A percentile compares a stretch with the other conserved stretches of the same genome.
Evolutionary conservation across 805 yeast genomes (phyloP).

Genomic region (Candida broadrunensis): DNA sequence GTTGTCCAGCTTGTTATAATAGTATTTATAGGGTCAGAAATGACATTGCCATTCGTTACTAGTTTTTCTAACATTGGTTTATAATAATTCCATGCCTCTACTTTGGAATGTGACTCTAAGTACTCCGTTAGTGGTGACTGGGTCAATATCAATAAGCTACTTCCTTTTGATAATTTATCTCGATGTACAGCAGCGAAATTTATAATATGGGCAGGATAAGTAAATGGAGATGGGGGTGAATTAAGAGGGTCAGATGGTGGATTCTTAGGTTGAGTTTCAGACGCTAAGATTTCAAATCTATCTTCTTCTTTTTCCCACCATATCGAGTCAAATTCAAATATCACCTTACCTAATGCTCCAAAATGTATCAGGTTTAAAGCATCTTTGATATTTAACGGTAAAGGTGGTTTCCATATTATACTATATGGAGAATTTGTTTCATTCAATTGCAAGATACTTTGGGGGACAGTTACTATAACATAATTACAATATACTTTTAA

Average conservation of each 20-base stretch:
- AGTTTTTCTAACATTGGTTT: constrained; percentile 47
- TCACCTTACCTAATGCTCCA: constrained; percentile 41
- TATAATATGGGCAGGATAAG: constrained; percentile 59
- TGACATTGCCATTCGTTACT: constrained; percentile 10
- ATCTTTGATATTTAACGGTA: constrained; percentile 15
- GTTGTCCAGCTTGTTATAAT: constrained; percentile 67
- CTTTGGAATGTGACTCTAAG: constrained; percentile 46
- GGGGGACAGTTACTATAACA: constrained; percentile 73
- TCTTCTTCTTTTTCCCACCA: constrained; percentile 45
- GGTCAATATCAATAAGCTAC: constrained; percentile 62
- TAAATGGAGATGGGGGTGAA: constrained; percentile 43
- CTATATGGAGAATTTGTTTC: constrained; percentile 35
- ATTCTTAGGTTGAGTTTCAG: constrained; percentile 4
- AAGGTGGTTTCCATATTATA: constrained; percentile 33
- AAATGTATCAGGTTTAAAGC: constrained; percentile 28
- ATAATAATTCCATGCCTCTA: constrained; percentile 54
- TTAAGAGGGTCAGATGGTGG: constrained; percentile 7
- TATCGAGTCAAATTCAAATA: constrained; percentile 36
- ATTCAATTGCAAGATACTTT: constrained; percentile 56
- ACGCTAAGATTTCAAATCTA: constrained; percentile 32
- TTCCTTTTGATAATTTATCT: constrained; percentile 21
- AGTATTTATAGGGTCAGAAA: constrained; percentile 33
- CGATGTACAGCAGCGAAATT: constrained; percentile 50
- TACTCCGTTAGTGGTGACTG: constrained; percentile 73
- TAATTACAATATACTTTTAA: constrained; percentile 44